phyloP scores from a whole-genome alignment of 2,329 filamentous ascomycete genomes.

The Nemania diffusa region DNA sequence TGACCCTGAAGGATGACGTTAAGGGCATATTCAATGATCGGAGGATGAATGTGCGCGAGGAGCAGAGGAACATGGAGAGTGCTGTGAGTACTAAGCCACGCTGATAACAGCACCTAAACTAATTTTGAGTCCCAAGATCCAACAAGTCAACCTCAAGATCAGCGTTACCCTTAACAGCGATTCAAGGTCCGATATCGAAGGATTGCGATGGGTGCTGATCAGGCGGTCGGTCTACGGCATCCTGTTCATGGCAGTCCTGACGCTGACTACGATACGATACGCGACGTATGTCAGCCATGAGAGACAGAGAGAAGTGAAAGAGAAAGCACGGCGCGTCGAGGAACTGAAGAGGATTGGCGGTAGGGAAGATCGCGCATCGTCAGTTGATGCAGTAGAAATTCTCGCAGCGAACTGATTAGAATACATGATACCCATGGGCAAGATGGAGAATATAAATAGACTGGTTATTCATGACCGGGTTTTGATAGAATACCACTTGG shows the following conservation, averaged over 20 bases:
- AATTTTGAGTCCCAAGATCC: conserved; percentile 66
- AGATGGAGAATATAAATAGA: conserved; percentile 29
- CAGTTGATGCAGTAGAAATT: conserved; percentile 66
- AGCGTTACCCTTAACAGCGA: conserved; percentile 90
- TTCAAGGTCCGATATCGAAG: conserved; percentile 90
- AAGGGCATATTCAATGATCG: conserved; percentile 96
- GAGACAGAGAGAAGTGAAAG: conserved; percentile 59
- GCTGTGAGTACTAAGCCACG: conserved; percentile 63
- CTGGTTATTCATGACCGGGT: conserved; percentile 2
- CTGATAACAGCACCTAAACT: conserved; percentile 6
- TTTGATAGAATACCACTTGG: conserved; percentile 12
- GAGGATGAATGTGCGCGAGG: conserved; percentile 89
- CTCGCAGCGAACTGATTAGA: conserved; percentile 62
- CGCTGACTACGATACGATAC: conserved; percentile 68
- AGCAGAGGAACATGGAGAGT: conserved; percentile 86
- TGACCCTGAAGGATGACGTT: conserved; percentile 87
- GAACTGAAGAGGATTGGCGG: conserved; percentile 56
- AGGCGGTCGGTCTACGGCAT: conserved; percentile 72
- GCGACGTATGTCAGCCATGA: conserved; percentile 66
- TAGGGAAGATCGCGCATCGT: conserved; percentile 57
- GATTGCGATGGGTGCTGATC: conserved; percentile 85
- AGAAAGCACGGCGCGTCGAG: conserved; percentile 57
- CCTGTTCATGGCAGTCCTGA: conserved; percentile 71
- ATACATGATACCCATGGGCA: conserved; percentile 44
- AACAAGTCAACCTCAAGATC: conserved; percentile 97